Base-by-base conservation (phyloP, 2,329 filamentous ascomycete genomes). In the Alternaria arbusti region DNA sequence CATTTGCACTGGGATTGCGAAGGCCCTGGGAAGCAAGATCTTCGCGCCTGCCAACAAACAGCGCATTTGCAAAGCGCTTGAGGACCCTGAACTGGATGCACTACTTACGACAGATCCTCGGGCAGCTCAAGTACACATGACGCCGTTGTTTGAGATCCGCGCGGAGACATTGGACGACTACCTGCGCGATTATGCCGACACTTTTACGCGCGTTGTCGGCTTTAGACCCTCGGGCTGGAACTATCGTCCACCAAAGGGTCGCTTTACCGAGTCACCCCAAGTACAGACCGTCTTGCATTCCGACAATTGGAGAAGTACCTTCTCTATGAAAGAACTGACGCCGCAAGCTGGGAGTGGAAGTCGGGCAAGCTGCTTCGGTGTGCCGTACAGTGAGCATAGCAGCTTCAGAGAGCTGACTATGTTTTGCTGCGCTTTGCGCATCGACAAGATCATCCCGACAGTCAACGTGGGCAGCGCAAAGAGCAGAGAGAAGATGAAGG, bases 51-150 rank as follows among this genome's bases (percentile, higher is more conserved):
- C 93, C 0, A 85, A 87, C 57, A 99, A 99, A 81, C 91, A 93
- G 77, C 89, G 90, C 66, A 93, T 98, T 25, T 94, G 93, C 80
- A 86, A 87, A 22, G 93, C 93, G 68, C 87, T 99, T 1, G 94
- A 94, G 75, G 95, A 98, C 75, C 86, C 91, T 0, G 94, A 97
- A 74, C 86, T 99, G 5, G 84, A 89, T 25, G 86, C 87, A 0
- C 86, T 93, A 5, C 86, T 99, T 73, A 99, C 96, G 0, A 85
- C 86, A 8, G 84, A 97, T 75, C 94, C 96, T 0, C 83, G 87
- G 22, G 92, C 93, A 72, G 96, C 96, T 0, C 95, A 98, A 79
- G 94, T 99, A 0, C 96, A 99, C 81, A 97, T 99, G 94, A 96
- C 97, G 72, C 94, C 92, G 73, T 85, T 99, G 10, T 96, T 96